Evolutionary conservation across 1,139 yeast genomes (phyloP).

Genomic region (Blastobotrys persicus): DNA sequence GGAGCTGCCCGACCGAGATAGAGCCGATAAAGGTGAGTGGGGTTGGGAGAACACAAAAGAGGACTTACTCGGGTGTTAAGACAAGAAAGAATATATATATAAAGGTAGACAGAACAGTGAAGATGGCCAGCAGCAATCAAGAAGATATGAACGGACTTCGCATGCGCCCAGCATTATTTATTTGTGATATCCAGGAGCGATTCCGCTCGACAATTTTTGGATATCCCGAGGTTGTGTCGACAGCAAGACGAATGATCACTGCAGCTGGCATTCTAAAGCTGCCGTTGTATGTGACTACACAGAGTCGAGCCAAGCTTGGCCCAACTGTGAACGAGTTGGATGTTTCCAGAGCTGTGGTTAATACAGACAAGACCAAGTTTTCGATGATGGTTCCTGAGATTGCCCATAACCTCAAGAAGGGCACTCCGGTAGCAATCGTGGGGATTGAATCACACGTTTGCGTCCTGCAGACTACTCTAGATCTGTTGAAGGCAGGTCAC

Average conservation of each 20-base stretch:
- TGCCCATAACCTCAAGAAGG: slow-evolving; percentile 21
- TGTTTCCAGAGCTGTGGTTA: slow-evolving; percentile 24
- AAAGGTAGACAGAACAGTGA: not conserved
- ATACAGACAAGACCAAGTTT: slow-evolving; percentile 31
- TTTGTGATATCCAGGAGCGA: slow-evolving; percentile 31
- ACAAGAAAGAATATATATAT: not conserved
- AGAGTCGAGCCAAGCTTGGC: slow-evolving; percentile 28
- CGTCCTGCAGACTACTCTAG: slow-evolving; percentile 31
- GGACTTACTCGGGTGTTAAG: not conserved
- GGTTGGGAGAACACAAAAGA: not conserved
- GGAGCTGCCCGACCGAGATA: not conserved
- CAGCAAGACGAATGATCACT: slow-evolving; percentile 24
- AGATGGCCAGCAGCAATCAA: slow-evolving; percentile 4
- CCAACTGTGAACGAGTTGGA: slow-evolving; percentile 30
- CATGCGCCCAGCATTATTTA: slow-evolving; percentile 30
- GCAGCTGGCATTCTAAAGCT: slow-evolving; percentile 26
- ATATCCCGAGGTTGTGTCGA: slow-evolving; percentile 27
- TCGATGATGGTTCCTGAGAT: slow-evolving; percentile 31
- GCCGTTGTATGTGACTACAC: slow-evolving; percentile 34
- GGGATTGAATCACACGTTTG: slow-evolving; percentile 34
- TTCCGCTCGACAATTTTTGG: slow-evolving; percentile 27
- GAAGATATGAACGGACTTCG: slow-evolving; percentile 12
- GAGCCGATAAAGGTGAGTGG: not conserved
- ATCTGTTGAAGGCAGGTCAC: slow-evolving; percentile 28
- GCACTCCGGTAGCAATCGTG: slow-evolving; percentile 28